Evolutionary conservation across 139 green algal genomes (phyloP), one percentile per base, ranked within the genome.

Genomic region (Edaphochlamys debaryana): DNA sequence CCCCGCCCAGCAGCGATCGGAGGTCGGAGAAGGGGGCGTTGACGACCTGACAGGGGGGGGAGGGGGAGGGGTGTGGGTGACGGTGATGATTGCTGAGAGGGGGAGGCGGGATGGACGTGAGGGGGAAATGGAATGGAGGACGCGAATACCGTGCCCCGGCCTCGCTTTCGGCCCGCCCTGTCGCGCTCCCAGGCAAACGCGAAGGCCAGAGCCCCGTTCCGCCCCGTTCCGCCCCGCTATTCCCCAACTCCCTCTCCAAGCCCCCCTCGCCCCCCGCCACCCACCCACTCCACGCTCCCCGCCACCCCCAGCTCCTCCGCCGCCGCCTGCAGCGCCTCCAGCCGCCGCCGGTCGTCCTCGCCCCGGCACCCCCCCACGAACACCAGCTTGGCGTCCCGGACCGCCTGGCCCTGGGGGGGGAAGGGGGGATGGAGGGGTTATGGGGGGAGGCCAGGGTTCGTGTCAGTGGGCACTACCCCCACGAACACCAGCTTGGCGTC

Each of bases 1-100:
- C 95, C 0, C 89, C 92, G 22, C 90, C 93, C 69, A 99, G 90
- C 83, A 97, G 85, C 72, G 34, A 29, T 73, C 77, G 75, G 56
- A 99, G 88, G 70, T 98, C 91, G 0, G 34, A 67, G 67, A 91
- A 96, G 8, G 91, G 67, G 37, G 92, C 93, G 81, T 98, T 98
- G 36, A 96, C 88, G 19, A 81, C 29, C 75, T 81, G 60, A 25
- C 67, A 36, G 79, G 78, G 80, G 48, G 41, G 25, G 37, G 38
- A 22, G 74, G 27, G 29, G 32, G 48, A 54, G 67, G 45, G 42
- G 22, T 64, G 60, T 34, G 41, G 15, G 41, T 38, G 79, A 3
- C 38, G 30, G 54, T 5, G 38, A n/a, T n/a, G n/a, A n/a, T n/a
- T n/a, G n/a, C n/a, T n/a, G n/a, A 30, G 68, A 27, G 40, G 45